Evolutionary conservation across 2,329 filamentous ascomycete genomes (phyloP).

Genomic region (Aureobasidium subglaciale): DNA sequence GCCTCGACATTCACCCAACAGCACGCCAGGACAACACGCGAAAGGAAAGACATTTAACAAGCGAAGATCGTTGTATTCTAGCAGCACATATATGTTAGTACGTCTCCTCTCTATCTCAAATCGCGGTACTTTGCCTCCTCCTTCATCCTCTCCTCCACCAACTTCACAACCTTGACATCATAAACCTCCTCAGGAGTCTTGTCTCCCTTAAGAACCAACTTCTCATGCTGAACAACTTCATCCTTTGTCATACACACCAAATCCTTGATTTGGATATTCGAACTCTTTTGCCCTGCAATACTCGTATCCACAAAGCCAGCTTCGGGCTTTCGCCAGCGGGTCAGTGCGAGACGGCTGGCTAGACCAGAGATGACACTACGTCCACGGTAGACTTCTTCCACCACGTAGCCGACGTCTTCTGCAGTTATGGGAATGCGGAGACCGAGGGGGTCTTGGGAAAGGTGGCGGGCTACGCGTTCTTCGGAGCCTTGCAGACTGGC

Average conservation of each 20-base stretch:
- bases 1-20: too few species aligned
- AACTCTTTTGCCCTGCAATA: slow-evolving; percentile 68
- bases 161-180: slow-evolving; percentile 56
- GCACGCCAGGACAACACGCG: too few species aligned
- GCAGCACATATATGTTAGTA: too few species aligned
- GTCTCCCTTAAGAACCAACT: slow-evolving; percentile 63
- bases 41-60: not conserved
- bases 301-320: slow-evolving; percentile 56
- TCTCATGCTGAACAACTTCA: slow-evolving; percentile 73
- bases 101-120: slow-evolving; percentile 4
- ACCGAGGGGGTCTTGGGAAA: slow-evolving; percentile 54
- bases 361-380: slow-evolving; percentile 78
- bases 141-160: slow-evolving; percentile 58
- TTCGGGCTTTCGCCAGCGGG: slow-evolving; percentile 67
- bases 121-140: slow-evolving; percentile 48
- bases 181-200: slow-evolving; percentile 69
- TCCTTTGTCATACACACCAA: slow-evolving; percentile 92
- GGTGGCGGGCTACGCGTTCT: slow-evolving; percentile 61
- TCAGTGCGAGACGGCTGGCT: slow-evolving; percentile 68
- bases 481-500: slow-evolving; percentile 69
- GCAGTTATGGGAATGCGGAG: slow-evolving; percentile 71
- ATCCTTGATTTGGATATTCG: slow-evolving; percentile 61
- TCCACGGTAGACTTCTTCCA: slow-evolving; percentile 82
- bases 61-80: not conserved
- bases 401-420: slow-evolving; percentile 77